phyloP scores from a whole-genome alignment of 2,329 filamentous ascomycete species.

The Fusarium dimerum region DNA sequence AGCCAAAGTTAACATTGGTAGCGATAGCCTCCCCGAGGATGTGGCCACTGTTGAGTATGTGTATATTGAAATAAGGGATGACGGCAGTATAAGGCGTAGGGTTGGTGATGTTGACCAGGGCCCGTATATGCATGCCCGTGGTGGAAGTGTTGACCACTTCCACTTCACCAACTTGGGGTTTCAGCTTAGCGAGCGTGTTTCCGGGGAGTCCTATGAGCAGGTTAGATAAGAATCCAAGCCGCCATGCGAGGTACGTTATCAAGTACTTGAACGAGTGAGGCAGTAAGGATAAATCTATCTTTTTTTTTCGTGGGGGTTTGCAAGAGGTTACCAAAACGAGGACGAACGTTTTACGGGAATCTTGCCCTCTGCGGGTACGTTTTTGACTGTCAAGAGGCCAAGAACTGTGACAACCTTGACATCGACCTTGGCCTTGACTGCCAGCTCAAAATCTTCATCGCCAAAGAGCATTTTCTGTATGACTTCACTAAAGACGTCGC shows the following conservation, averaged over 20 bases:
- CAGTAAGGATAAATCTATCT: constrained; percentile 14
- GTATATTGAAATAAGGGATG: constrained; percentile 78
- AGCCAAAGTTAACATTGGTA: constrained; percentile 60
- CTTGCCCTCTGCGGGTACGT: constrained; percentile 81
- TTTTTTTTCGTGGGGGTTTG: constrained; percentile 29
- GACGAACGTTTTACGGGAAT: constrained; percentile 94
- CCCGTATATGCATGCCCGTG: constrained; percentile 69
- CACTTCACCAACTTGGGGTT: constrained; percentile 70
- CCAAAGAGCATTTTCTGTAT: constrained; percentile 81
- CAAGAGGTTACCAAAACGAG: constrained; percentile 45
- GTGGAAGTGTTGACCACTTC: constrained; percentile 71
- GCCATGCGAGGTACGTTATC: constrained; percentile 28
- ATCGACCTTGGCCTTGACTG: constrained; percentile 78
- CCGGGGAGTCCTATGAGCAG: constrained; percentile 56
- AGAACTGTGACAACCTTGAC: constrained; percentile 80
- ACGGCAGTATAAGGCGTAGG: constrained; percentile 82
- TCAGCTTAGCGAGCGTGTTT: constrained; percentile 48
- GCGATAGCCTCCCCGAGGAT: constrained; percentile 74
- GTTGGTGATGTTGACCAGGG: constrained; percentile 81
- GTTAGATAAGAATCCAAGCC: constrained; percentile 35
- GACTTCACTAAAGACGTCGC: constrained; percentile 76
- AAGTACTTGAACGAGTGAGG: constrained; percentile 31
- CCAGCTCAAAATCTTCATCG: constrained; percentile 66
- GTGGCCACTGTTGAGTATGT: constrained; percentile 72
- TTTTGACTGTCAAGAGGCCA: constrained; percentile 77